Evolutionary conservation across 2,329 filamentous ascomycete genomes (phyloP).

Genomic region (Albifimbria verrucaria): DNA sequence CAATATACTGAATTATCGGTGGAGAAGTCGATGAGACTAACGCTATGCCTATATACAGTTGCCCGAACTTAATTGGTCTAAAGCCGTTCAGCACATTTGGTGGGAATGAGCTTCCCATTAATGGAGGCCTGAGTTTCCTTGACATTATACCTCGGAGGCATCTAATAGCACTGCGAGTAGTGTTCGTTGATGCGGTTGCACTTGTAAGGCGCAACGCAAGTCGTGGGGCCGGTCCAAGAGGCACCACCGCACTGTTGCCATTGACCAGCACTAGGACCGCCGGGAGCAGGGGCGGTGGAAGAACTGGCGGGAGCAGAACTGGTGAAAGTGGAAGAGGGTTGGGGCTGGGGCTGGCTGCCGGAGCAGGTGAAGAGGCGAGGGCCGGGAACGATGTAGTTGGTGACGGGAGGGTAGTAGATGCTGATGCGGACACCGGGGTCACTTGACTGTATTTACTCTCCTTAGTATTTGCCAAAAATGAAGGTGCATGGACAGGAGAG

Average conservation of each 20-base stretch:
- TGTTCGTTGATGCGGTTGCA: constrained; percentile 2
- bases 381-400: constrained; percentile 20
- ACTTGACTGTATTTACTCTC: constrained; percentile 5
- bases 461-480: background rate
- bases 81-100: no score
- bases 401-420: constrained; percentile 19
- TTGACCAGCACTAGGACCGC: background rate
- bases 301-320: background rate
- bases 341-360: background rate
- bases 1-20: no score
- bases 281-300: background rate
- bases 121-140: no score
- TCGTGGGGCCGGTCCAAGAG: background rate
- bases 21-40: no score
- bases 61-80: no score
- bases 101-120: no score
- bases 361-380: constrained; percentile 19
- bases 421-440: constrained; percentile 21
- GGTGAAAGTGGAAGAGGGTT: background rate
- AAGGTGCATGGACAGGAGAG: background rate
- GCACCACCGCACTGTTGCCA: background rate
- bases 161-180: constrained; percentile 1
- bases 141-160: no score
- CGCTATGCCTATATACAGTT: no score
- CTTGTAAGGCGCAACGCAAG: constrained; percentile 1